Evolutionary conservation across 2,329 filamentous ascomycete species (phyloP), one percentile per base, ranked within the genome.

Genomic region (Verticillium nonalfalfae): DNA sequence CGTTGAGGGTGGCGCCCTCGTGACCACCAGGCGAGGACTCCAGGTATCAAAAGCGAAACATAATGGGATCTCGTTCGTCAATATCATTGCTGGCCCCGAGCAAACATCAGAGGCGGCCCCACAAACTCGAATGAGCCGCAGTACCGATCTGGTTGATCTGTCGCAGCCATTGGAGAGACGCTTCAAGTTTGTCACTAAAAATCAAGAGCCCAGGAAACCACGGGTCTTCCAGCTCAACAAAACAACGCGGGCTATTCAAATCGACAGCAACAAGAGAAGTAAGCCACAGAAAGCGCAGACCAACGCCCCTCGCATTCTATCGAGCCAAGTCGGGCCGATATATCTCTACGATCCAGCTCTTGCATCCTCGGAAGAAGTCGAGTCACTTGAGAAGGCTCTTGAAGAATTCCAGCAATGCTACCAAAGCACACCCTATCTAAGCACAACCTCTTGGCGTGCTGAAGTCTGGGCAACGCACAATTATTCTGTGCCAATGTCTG

Each of bases 1-100:
- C 4, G 64, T 77, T 38, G 69, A 70, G 60, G 70, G 72, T 62
- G 75, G 75, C 31, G 69, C 72, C 45, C 66, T 77, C 50, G 71
- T 76, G 58, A 73, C 74, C 39, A 77, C 74, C 0, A 69, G 74
- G 33, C 70, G 74, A 36, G 76, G 76, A 9, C 67, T 78, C 55
- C 73, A 75, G 63, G 74, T 77, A 13, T 74, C 75, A 26, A 75
- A 75, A 63, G 71, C 75, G 60, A 76, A 73, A 63, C 72, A 76
- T 64, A 72, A 75, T 60, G 75, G 75, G 36, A 69, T 70, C 26
- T 75, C 73, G 4, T 78, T 77, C 60, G 75, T 77, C 60, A 77
- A 78, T 64, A 63, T 73, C n/a, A 66, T 66, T 21, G 62, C 64
- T 11, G 59, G 64, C 10, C 52, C 66, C 14, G 60, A 34, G 45